Percentiles rank a stretch among this genome's conserved stretches.
phyloP scores from a whole-genome alignment of 2,329 filamentous ascomycete genomes.

The Ophiosphaerella herpotricha region DNA sequence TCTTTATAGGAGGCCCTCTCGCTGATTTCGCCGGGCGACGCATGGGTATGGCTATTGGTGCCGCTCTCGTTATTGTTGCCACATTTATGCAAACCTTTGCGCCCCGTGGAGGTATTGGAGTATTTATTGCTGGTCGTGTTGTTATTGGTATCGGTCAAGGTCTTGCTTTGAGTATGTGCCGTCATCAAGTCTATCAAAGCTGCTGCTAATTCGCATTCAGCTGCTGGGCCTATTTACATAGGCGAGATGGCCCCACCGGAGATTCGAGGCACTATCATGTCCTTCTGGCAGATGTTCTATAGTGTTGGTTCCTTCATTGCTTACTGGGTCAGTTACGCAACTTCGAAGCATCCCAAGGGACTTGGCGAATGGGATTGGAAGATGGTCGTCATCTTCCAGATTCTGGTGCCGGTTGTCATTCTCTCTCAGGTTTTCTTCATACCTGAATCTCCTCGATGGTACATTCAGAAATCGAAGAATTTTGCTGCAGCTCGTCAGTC shows the following conservation, averaged over 20 bases:
- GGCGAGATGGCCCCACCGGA: constrained; percentile 68
- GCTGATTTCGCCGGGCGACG: constrained; percentile 67
- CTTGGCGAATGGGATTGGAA: constrained; percentile 76
- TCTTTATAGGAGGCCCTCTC: constrained; percentile 69
- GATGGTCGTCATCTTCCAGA: constrained; percentile 73
- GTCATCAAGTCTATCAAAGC: neutral
- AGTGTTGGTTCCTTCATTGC: constrained; percentile 68
- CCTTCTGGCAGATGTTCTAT: constrained; percentile 72
- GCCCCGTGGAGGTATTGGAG: constrained; percentile 61
- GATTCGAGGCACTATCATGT: constrained; percentile 70
- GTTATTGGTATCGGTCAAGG: constrained; percentile 73
- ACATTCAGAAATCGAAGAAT: constrained; percentile 64
- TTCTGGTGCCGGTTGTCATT: constrained; percentile 68
- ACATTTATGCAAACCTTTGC: constrained; percentile 72
- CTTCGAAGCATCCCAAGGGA: constrained; percentile 57
- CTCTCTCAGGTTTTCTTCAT: constrained; percentile 64
- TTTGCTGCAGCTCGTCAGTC: constrained; percentile 64
- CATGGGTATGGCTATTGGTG: constrained; percentile 68
- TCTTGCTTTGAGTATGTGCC: constrained; percentile 61
- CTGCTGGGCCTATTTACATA: constrained; percentile 72
- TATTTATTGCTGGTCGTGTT: constrained; percentile 71
- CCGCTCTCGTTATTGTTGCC: constrained; percentile 67
- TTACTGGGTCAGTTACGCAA: constrained; percentile 67
- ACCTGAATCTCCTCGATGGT: constrained; percentile 71
- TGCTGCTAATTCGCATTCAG: constrained; percentile 39